These are phyloP conservation scores for Lepiota venenata DNA, from an alignment of 768 basidiomycete species.

Conservation along the genomic window DNA sequence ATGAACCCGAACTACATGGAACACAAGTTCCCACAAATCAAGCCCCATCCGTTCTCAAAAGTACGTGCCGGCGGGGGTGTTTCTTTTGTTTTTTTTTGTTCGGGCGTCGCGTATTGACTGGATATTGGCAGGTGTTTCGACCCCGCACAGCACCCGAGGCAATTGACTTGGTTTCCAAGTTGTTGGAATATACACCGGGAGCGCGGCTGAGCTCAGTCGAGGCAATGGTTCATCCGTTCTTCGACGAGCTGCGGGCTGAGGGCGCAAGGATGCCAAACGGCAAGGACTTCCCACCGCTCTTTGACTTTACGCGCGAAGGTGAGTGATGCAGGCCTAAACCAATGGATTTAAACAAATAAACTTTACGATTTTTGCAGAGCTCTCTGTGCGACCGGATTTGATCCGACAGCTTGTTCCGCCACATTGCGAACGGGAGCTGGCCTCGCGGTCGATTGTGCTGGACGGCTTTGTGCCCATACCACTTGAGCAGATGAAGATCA, in stretches of 20 bases:
- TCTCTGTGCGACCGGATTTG: slow-evolving; percentile 94
- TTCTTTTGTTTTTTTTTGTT: slow-evolving; percentile 3
- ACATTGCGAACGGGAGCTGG: slow-evolving; percentile 87
- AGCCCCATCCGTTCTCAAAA: slow-evolving; percentile 99
- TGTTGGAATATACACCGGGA: slow-evolving; percentile 97
- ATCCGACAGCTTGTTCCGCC: slow-evolving; percentile 89
- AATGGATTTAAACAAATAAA: not conserved
- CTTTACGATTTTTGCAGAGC: slow-evolving; percentile 55
- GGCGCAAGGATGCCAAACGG: slow-evolving; percentile 96
- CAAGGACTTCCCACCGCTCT: slow-evolving; percentile 90
- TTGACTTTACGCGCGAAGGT: slow-evolving; percentile 97
- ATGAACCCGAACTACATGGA: slow-evolving; percentile 99
- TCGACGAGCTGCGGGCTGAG: slow-evolving; percentile 90
- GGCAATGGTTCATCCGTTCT: slow-evolving; percentile 94
- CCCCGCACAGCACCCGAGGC: slow-evolving; percentile 95
- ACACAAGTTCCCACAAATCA: slow-evolving; percentile 99
- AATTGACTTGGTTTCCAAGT: slow-evolving; percentile 91
- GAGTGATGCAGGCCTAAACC: slow-evolving; percentile 26
- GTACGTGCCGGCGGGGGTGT: slow-evolving; percentile 37
- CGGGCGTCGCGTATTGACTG: slow-evolving; percentile 8
- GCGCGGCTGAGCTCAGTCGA: slow-evolving; percentile 87
- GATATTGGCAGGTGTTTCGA: slow-evolving; percentile 83
- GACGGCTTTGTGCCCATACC: slow-evolving; percentile 97
- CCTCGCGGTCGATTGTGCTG: slow-evolving; percentile 80
- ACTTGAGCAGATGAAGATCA: slow-evolving; percentile 91